phyloP scores from a whole-genome alignment of 2,329 filamentous ascomycete genomes.

The Coleophoma eucalyptorum region DNA sequence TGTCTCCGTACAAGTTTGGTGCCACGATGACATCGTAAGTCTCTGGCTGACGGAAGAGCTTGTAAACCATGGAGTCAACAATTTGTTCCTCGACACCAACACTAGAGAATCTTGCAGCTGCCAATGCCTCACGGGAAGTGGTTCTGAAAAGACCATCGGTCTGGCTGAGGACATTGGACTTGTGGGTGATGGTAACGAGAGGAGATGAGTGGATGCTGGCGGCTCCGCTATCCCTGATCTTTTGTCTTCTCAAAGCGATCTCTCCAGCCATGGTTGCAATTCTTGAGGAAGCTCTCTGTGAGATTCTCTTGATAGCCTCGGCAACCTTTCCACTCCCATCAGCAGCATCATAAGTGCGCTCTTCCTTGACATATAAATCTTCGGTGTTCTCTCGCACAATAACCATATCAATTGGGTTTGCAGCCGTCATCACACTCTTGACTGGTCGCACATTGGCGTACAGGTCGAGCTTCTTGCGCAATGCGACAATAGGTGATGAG shows the following conservation, averaged over 20 bases:
- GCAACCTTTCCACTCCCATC: constrained; percentile 75
- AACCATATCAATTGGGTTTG: constrained; percentile 75
- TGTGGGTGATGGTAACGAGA: constrained; percentile 95
- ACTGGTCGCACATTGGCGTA: constrained; percentile 98
- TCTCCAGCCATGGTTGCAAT: constrained; percentile 94
- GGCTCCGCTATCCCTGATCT: constrained; percentile 60
- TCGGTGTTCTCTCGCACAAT: constrained; percentile 99
- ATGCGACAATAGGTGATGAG: constrained; percentile 82
- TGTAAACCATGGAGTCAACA: constrained; percentile 99
- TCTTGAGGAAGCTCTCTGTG: constrained; percentile 75
- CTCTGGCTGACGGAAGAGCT: constrained; percentile 93
- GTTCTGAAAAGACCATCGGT: constrained; percentile 94
- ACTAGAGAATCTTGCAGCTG: constrained; percentile 56
- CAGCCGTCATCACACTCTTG: constrained; percentile 69
- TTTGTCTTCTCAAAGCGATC: constrained; percentile 83
- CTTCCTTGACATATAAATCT: constrained; percentile 89
- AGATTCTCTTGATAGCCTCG: constrained; percentile 97
- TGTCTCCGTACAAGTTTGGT: constrained; percentile 96
- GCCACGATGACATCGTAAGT: constrained; percentile 98
- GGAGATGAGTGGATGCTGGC: constrained; percentile 62
- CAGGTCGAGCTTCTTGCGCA: constrained; percentile 90
- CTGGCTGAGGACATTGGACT: constrained; percentile 94
- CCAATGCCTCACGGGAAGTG: constrained; percentile 70
- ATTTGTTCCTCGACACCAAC: constrained; percentile 92
- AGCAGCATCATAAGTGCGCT: constrained; percentile 73